Percentiles rank a stretch among this genome's conserved stretches.
phyloP scores from a whole-genome alignment of 2,329 filamentous ascomycete genomes.

The Aspergillus nomiae region DNA sequence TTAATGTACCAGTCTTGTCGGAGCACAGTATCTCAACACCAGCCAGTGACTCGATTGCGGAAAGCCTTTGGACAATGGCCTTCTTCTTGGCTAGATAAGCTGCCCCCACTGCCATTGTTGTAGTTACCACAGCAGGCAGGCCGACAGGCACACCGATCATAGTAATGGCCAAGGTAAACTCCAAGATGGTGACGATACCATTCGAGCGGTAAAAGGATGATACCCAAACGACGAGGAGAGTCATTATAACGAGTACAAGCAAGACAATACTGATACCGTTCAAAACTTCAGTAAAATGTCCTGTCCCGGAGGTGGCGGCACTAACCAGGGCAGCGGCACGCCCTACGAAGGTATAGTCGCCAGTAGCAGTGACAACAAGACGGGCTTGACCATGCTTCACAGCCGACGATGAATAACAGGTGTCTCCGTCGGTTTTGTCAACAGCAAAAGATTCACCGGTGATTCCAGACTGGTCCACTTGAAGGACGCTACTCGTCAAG shows the following conservation, averaged over 20 bases:
- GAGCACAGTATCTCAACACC: conserved; percentile 94
- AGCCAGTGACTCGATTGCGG: conserved; percentile 86
- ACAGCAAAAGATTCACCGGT: conserved; percentile 90
- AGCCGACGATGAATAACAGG: conserved; percentile 80
- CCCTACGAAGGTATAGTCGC: conserved; percentile 89
- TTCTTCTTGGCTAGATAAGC: conserved; percentile 90
- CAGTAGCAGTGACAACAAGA: conserved; percentile 78
- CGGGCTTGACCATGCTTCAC: conserved; percentile 90
- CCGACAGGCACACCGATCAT: conserved; percentile 92
- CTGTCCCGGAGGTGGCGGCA: conserved; percentile 70
- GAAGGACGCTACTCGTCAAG: conserved; percentile 79
- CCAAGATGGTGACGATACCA: conserved; percentile 73
- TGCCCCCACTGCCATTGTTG: conserved; percentile 91
- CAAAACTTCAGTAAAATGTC: conserved; percentile 89
- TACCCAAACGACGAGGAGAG: conserved; percentile 81
- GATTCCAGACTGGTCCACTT: conserved; percentile 90
- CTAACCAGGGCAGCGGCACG: conserved; percentile 84
- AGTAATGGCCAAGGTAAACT: conserved; percentile 84
- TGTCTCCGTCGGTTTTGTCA: conserved; percentile 81
- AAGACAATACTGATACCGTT: conserved; percentile 83
- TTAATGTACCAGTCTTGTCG: conserved; percentile 91
- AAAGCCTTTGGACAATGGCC: conserved; percentile 91
- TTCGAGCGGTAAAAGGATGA: conserved; percentile 87
- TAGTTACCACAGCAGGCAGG: conserved; percentile 90
- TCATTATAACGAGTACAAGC: conserved; percentile 77